Conservation (phyloP, 306 rosid genomes). For the Ceratonia siliqua region DNA sequence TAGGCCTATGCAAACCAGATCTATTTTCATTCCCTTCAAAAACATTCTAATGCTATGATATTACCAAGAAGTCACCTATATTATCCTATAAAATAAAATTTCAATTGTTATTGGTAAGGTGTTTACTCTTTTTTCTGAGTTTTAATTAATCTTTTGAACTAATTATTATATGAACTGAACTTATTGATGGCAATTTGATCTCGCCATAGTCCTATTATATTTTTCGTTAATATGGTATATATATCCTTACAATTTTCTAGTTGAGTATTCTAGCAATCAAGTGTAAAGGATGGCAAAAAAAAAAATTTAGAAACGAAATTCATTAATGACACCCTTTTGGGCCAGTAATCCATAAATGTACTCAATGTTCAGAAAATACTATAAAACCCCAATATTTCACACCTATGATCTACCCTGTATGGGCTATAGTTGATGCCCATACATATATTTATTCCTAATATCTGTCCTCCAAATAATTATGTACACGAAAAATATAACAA, state of each 20-base stretch:
- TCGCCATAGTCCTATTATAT: background rate
- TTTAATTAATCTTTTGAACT: background rate
- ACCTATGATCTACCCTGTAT: background rate
- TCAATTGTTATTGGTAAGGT: too few species aligned
- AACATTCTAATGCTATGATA: too few species aligned
- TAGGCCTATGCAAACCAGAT: background rate
- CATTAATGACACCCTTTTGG: background rate
- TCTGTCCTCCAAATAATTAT: slow-evolving; percentile 35
- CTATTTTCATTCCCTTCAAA: background rate
- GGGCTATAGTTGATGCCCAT: slow-evolving; percentile 27
- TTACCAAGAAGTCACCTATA: background rate
- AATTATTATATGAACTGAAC: too few species aligned
- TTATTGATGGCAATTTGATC: too few species aligned
- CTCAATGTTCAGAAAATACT: background rate
- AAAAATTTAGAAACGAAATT: background rate
- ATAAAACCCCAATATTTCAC: background rate
- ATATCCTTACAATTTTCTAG: too few species aligned
- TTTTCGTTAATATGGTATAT: too few species aligned
- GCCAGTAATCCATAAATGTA: background rate
- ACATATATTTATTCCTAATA: background rate
- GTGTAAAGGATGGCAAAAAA: background rate
- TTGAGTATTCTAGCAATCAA: background rate
- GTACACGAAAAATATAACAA: background rate
- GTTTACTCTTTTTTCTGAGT: background rate
- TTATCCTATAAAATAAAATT: too few species aligned